Conservation (phyloP, 2,329 filamentous ascomycete genomes). For the Colletotrichum somersetense region DNA sequence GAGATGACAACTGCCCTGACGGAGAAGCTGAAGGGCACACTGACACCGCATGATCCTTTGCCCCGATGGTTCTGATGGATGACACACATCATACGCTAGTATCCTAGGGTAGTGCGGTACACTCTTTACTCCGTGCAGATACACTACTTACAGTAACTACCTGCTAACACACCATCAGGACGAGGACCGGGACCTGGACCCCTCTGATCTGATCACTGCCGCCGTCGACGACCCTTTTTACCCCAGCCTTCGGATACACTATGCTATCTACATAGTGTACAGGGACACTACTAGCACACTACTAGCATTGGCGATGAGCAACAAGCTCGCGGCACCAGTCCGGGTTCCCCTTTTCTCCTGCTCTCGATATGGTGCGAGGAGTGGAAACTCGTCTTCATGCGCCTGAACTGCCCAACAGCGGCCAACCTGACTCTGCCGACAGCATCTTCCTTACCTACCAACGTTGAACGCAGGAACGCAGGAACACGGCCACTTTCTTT, state of each 20-base stretch:
- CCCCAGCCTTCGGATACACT: not conserved
- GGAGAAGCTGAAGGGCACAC: conserved; percentile 15
- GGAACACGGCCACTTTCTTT: conserved; percentile 17
- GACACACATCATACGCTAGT: not conserved
- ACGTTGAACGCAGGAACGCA: not conserved
- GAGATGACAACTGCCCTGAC: conserved; percentile 21
- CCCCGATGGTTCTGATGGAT: conserved; percentile 1
- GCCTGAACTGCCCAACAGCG: conserved; percentile 31
- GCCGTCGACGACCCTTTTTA: conserved; percentile 15
- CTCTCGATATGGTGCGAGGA: conserved; percentile 17
- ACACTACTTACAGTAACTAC: not conserved
- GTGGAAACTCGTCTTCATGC: conserved; percentile 38
- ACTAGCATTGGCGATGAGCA: conserved; percentile 30
- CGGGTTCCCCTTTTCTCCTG: conserved; percentile 37
- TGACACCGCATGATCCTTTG: not conserved
- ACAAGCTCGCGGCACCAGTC: conserved; percentile 24
- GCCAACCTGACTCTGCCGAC: conserved; percentile 31
- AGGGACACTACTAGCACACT: conserved; percentile 9
- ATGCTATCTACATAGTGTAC: not conserved
- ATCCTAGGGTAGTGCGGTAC: not conserved
- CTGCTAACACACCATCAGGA: not conserved
- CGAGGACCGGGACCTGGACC: conserved; percentile 16
- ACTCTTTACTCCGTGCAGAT: not conserved
- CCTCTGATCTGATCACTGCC: conserved; percentile 24
- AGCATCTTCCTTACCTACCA: conserved; percentile 5